Base-by-base conservation (phyloP, 2,329 filamentous ascomycete species). In the Alternaria ethzedia region DNA sequence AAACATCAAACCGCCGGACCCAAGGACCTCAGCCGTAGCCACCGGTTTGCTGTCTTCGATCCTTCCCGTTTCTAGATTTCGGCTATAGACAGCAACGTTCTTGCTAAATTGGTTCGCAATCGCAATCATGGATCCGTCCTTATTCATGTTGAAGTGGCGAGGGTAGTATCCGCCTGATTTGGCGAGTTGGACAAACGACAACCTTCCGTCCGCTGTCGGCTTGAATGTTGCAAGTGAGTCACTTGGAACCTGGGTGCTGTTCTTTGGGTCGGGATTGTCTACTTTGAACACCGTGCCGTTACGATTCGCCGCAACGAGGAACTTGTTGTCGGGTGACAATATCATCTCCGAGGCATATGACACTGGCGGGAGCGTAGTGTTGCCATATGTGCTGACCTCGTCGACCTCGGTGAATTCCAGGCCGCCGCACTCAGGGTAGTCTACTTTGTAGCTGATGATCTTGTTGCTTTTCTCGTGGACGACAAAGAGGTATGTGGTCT, bases 221-320 rank as follows among this genome's bases (percentile, higher is more conserved):
- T 68, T 67, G 57, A 72, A 76, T 62, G 83, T 88, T 64, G 90
- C 84, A 57, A 94, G 80, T 1, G 90, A 86, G 76, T 92, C 90
- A 0, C 80, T 82, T 3, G 68, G 60, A 20, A 81, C 62, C 32
- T 68, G 59, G 5, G 79, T 80, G 52, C 68, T 67, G 64, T 81
- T 80, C 11, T 57, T 75, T 15, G 78, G 66, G 59, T 79, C 74
- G 6, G 70, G 65, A 66, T 89, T 90, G 9, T 83, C 74, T 82
- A 68, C 71, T 64, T 61, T 78, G 74, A 89, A 86, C 21, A 84
- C 80, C 47, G 81, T 82, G 73, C 90, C 90, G 73, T 86, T 86
- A 65, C 92, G 89, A 66, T 91, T 91, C 3, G 89, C 90, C 45
- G 91, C 85, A 68, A 91, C 83, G 55, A 94, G 75, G 81, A 88